Conservation (phyloP, 1,139 yeast genomes). For the Suhomyces bokatorum region DNA sequence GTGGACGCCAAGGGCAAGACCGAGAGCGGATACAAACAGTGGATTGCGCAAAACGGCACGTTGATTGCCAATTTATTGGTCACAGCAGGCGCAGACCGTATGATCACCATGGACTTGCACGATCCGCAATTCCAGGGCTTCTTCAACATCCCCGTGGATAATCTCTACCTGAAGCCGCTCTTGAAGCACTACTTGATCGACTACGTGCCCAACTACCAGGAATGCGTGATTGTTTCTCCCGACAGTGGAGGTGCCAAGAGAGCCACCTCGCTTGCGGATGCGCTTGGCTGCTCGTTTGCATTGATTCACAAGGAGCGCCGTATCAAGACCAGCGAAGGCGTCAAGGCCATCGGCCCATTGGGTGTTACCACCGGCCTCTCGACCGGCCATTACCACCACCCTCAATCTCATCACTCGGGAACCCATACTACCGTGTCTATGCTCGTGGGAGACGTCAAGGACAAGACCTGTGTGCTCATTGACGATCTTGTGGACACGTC, state of each 20-base stretch:
- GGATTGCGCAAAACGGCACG: slow-evolving; percentile 97
- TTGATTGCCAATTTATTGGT: slow-evolving; percentile 84
- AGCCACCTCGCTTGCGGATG: slow-evolving; percentile 92
- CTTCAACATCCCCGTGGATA: slow-evolving; percentile 90
- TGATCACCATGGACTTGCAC: slow-evolving; percentile 96
- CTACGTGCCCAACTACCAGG: slow-evolving; percentile 68
- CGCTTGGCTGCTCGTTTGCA: slow-evolving; percentile 86
- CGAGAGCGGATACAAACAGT: slow-evolving; percentile 76
- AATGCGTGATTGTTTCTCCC: slow-evolving; percentile 88
- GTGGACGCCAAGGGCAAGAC: slow-evolving; percentile 44
- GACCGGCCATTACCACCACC: slow-evolving; percentile 3
- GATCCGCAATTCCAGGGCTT: slow-evolving; percentile 95
- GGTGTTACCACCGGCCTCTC: slow-evolving; percentile 8
- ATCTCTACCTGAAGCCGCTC: slow-evolving; percentile 81
- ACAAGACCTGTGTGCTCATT: slow-evolving; percentile 77
- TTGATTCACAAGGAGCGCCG: slow-evolving; percentile 93
- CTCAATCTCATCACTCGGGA: slow-evolving; percentile 2
- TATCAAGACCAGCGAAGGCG: slow-evolving; percentile 28
- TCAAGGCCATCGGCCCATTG: slow-evolving; percentile 23
- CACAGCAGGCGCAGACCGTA: slow-evolving; percentile 94
- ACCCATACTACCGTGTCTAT: slow-evolving; percentile 47
- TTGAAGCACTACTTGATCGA: slow-evolving; percentile 77
- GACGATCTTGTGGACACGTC: slow-evolving; percentile 96
- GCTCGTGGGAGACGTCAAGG: slow-evolving; percentile 91
- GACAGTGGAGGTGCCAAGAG: slow-evolving; percentile 98